Evolutionary conservation across 768 basidiomycete species (phyloP).

Genomic region (Lactarius vividus): DNA sequence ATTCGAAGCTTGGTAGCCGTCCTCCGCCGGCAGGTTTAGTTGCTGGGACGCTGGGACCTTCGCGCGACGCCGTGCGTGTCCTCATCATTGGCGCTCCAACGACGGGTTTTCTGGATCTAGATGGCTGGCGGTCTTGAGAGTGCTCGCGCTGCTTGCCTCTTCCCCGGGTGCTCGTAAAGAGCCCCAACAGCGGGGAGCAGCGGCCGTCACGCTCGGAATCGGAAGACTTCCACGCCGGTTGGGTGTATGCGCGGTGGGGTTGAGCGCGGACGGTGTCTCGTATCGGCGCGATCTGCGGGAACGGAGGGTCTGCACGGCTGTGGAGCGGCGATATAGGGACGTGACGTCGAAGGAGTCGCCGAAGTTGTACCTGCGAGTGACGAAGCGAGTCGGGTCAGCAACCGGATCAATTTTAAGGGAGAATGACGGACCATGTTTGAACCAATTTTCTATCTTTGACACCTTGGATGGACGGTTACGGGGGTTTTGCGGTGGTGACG

Average conservation of each 20-base stretch:
- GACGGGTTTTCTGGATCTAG: conserved; percentile 7
- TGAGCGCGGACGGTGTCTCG: conserved; percentile 20
- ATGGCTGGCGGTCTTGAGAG: conserved; percentile 1
- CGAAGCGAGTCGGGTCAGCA: background rate
- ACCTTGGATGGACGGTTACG: conserved; percentile 5
- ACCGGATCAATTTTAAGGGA: background rate
- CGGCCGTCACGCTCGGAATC: conserved; percentile 32
- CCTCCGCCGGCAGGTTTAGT: background rate
- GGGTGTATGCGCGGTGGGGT: conserved; percentile 27
- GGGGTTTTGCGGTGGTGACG: conserved; percentile 6
- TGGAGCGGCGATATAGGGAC: conserved; percentile 11
- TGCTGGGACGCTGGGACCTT: conserved; percentile 8
- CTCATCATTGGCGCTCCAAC: conserved; percentile 24
- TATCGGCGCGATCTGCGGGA: conserved; percentile 1
- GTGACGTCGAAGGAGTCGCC: conserved; percentile 9
- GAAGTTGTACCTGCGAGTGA: conserved; percentile 1
- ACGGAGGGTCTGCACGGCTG: conserved; percentile 10
- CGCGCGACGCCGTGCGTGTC: conserved; percentile 27
- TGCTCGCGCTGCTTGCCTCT: conserved; percentile 20
- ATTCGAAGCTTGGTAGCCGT: conserved; percentile 20
- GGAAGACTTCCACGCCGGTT: conserved; percentile 19
- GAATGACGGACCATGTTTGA: conserved; percentile 16
- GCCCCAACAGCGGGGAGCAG: conserved; percentile 37
- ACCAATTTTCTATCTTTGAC: conserved; percentile 22
- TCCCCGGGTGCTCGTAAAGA: conserved; percentile 29